Evolutionary conservation across 1,284 basidiomycete genomes (phyloP), one percentile per base, ranked within the genome.

Genomic region (Malassezia globosa): DNA sequence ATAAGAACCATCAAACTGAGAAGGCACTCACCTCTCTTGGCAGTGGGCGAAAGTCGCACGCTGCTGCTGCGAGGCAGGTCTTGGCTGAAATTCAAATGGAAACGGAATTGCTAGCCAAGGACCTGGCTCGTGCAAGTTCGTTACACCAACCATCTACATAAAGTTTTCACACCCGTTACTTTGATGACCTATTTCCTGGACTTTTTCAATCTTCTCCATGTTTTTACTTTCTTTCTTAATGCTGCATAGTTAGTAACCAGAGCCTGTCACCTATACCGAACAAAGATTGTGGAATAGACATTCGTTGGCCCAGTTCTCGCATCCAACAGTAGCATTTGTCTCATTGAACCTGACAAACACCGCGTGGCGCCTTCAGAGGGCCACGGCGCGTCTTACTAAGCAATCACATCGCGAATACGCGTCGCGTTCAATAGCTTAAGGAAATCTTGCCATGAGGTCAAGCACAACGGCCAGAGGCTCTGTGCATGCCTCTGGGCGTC

Each of bases 1-100:
- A 74, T 77, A 4, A 77, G 80, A 49, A 72, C 74, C 27, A 51
- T 51, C 37, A 57, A 52, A 35, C 66, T 56, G 46, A 64, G 56
- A 24, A 76, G 79, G 0, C 76, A 77, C 13, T 61, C 56, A 40
- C 63, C 54, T 14, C 67, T 62, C 11, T 69, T 63, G 51, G 57
- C 59, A 44, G 31, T 31, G 55, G 16, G 42, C 44, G 45, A 48
- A 54, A 42, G 82, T 84, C 33, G 74, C 76, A 5, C 80, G 31
- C 41, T 14, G 85, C 76, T 78, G 82, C 50, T 5, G 50, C 50
- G 33, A 75, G 77, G 29, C 78, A 80, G 29, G 73, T 87, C 2
- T 73, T 87, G 24, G 78, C 78, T 37, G 83, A 86, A 64, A 75
- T 87, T 22, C 78, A 82, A 10, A 33, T 58, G 19, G 68, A 66